Evolutionary conservation across 345 rosid genomes (phyloP).

Genomic region (Streptanthus diversifolius): DNA sequence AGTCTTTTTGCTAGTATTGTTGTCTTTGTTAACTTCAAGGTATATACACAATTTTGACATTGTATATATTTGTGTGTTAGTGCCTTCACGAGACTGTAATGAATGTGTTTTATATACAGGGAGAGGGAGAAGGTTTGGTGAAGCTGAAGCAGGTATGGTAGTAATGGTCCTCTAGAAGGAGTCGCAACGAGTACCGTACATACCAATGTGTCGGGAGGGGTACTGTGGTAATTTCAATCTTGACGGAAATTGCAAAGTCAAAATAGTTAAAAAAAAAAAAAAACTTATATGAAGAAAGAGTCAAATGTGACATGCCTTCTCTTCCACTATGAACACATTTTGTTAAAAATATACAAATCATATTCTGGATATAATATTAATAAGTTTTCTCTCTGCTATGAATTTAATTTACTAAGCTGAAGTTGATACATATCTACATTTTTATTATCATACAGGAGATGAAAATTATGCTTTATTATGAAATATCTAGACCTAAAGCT

Average conservation of each 20-base stretch:
- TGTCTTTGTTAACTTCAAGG: conserved; percentile 21
- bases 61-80: neutral
- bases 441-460: neutral
- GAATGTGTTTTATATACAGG: conserved; percentile 9
- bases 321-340: neutral
- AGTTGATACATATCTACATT: conserved; percentile 3
- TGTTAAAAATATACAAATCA: neutral
- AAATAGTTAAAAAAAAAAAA: neutral
- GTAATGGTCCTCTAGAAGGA: conserved; percentile 17
- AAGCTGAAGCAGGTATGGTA: conserved; percentile 13
- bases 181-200: conserved; percentile 20
- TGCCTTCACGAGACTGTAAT: conserved; percentile 31
- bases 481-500: neutral
- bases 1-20: neutral
- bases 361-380: neutral
- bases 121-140: conserved; percentile 13
- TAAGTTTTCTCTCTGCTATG: neutral
- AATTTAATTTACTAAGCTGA: neutral
- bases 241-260: conserved; percentile 23
- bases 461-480: neutral
- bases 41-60: neutral
- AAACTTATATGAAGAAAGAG: conserved; percentile 4
- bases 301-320: conserved; percentile 4
- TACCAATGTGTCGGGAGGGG: conserved; percentile 26
- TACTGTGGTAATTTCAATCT: neutral